A percentile compares a stretch with the other conserved stretches of the same genome.
phyloP scores from a whole-genome alignment of 1,139 yeast genomes.

The Hanseniaspora gamundiae region DNA sequence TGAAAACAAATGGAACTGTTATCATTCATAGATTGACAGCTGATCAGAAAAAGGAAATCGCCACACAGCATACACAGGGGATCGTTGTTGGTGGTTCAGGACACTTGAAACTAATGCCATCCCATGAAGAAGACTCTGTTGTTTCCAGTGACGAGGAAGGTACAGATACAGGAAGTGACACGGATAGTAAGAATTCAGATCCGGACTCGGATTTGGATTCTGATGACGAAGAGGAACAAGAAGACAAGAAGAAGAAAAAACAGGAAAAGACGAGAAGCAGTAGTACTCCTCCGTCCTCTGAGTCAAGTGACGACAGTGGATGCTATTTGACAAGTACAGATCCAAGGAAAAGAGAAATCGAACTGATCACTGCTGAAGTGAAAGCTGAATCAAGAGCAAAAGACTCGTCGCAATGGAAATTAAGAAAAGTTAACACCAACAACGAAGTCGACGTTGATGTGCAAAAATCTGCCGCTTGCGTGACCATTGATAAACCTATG shows the following conservation, averaged over 20 bases:
- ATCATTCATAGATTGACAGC: conserved; percentile 50
- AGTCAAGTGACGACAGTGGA: neutral
- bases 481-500: conserved; percentile 42
- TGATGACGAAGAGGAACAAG: too few relatives aligned
- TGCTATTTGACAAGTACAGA: conserved; percentile 8
- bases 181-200: too few relatives aligned
- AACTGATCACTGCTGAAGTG: conserved; percentile 26
- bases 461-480: conserved; percentile 30
- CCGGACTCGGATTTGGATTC: too few relatives aligned
- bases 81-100: conserved; percentile 74
- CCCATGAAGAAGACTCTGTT: conserved; percentile 12
- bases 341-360: conserved; percentile 13
- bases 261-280: neutral
- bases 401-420: conserved; percentile 19
- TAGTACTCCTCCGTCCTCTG: neutral
- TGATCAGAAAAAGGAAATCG: conserved; percentile 44
- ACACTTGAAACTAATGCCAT: conserved; percentile 32
- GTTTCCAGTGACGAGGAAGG: neutral
- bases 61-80: conserved; percentile 51
- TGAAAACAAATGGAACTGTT: conserved; percentile 46
- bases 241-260: too few relatives aligned
- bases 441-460: conserved; percentile 34
- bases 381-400: conserved; percentile 28
- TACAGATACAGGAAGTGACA: neutral
- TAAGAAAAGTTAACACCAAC: conserved; percentile 19